These are phyloP conservation scores for Arachnopeziza araneosa DNA, from an alignment of 2,329 filamentous ascomycete genomes.

Conservation along the genomic window DNA sequence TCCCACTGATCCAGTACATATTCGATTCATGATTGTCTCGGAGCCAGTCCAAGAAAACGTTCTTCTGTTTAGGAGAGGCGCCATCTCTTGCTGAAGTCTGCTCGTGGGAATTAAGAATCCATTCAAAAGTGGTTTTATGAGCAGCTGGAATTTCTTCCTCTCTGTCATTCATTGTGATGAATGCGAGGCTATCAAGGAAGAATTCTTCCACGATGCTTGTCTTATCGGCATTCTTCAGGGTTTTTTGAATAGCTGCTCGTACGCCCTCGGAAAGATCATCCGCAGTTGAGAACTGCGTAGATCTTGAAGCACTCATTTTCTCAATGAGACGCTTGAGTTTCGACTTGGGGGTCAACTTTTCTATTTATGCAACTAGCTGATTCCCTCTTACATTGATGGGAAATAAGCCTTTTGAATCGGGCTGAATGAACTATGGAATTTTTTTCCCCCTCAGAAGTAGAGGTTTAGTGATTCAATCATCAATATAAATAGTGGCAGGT, in stretches of 20 bases:
- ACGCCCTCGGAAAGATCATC: background rate
- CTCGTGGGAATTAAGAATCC: background rate
- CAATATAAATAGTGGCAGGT: too few species aligned
- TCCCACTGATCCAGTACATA: slow-evolving; percentile 40
- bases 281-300: background rate
- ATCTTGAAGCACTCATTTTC: background rate
- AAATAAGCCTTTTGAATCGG: too few species aligned
- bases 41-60: background rate
- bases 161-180: background rate
- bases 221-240: background rate
- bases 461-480: too few species aligned
- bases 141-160: background rate
- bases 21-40: background rate
- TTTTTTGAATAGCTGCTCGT: background rate
- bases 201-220: background rate
- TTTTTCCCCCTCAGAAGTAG: too few species aligned
- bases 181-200: background rate
- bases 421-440: too few species aligned
- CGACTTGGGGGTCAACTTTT: too few species aligned
- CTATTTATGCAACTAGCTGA: too few species aligned
- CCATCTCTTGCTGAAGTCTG: background rate
- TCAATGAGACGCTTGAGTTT: too few species aligned
- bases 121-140: background rate
- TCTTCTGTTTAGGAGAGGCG: background rate
- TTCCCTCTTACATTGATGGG: too few species aligned